Evolutionary conservation across 257 asterid genomes (phyloP).

Genomic region (Sherardia arvensis): DNA sequence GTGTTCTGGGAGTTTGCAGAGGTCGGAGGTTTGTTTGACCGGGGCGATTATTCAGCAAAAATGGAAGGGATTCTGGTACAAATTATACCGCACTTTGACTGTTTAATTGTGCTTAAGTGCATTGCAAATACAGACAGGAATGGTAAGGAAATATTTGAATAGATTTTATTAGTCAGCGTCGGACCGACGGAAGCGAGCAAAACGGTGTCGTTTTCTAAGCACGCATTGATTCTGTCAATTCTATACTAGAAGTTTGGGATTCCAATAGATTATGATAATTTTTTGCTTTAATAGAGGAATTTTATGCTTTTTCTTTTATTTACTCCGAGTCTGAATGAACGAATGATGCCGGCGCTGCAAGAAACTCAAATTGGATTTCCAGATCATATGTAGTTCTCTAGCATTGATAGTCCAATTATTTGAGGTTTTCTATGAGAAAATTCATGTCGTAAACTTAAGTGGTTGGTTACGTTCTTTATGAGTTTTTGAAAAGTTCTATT

Average conservation of each 20-base stretch:
- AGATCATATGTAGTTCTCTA: too few relatives aligned
- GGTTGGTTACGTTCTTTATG: too few relatives aligned
- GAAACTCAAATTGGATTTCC: too few relatives aligned
- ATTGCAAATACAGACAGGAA: background rate
- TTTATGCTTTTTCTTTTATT: too few relatives aligned
- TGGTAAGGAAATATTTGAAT: background rate
- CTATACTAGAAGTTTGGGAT: background rate
- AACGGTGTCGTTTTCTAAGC: background rate
- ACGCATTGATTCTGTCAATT: background rate
- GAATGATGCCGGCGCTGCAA: too few relatives aligned
- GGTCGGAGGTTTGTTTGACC: background rate
- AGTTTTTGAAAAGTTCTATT: too few relatives aligned
- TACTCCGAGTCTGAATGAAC: too few relatives aligned
- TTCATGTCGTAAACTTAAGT: too few relatives aligned
- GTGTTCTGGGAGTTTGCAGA: background rate
- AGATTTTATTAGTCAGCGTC: background rate
- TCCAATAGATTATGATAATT: background rate
- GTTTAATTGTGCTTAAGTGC: background rate
- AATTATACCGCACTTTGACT: background rate
- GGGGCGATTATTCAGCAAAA: constrained; percentile 1
- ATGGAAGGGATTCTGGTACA: constrained; percentile 9
- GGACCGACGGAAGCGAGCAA: background rate
- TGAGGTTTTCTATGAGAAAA: too few relatives aligned
- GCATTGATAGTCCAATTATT: too few relatives aligned
- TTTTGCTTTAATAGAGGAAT: background rate